Conservation (phyloP, 768 basidiomycete species). For the Suillus spraguei region DNA sequence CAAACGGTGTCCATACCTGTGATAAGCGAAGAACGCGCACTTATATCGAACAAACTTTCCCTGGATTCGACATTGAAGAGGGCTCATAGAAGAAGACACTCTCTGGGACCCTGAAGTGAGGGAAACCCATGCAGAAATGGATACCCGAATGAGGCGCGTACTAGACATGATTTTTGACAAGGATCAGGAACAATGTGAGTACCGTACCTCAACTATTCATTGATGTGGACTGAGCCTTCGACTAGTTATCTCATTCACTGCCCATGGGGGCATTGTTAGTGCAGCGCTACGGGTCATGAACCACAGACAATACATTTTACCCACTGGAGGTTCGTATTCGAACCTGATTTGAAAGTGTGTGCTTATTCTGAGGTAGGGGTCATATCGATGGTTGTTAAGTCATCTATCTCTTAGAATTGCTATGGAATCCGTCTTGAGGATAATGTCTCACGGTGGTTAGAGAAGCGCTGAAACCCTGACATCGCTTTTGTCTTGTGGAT, state of each 20-base stretch:
- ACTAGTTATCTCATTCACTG: constrained; percentile 66
- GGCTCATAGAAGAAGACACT: constrained; percentile 64
- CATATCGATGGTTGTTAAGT: constrained; percentile 27
- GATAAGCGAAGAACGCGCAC: constrained; percentile 58
- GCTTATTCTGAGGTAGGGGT: constrained; percentile 24
- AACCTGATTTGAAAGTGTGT: background rate
- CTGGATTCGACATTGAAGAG: constrained; percentile 54
- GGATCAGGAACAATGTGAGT: constrained; percentile 50
- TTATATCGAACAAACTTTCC: constrained; percentile 49
- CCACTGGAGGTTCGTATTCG: constrained; percentile 62
- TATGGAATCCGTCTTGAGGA: background rate
- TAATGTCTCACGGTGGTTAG: background rate
- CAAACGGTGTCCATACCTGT: constrained; percentile 69
- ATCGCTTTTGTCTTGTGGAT: background rate
- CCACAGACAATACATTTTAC: constrained; percentile 46
- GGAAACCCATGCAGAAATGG: constrained; percentile 51
- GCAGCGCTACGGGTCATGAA: constrained; percentile 53
- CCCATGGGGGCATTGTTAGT: constrained; percentile 64
- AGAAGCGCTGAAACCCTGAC: background rate
- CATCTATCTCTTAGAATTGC: constrained; percentile 1
- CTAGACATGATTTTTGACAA: constrained; percentile 58
- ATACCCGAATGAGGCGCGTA: constrained; percentile 49
- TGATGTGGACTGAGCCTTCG: background rate
- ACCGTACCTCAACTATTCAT: background rate
- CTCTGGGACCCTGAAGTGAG: constrained; percentile 58